Base-by-base conservation (phyloP, 768 basidiomycete genomes). In the Cubamyces lactineus region DNA sequence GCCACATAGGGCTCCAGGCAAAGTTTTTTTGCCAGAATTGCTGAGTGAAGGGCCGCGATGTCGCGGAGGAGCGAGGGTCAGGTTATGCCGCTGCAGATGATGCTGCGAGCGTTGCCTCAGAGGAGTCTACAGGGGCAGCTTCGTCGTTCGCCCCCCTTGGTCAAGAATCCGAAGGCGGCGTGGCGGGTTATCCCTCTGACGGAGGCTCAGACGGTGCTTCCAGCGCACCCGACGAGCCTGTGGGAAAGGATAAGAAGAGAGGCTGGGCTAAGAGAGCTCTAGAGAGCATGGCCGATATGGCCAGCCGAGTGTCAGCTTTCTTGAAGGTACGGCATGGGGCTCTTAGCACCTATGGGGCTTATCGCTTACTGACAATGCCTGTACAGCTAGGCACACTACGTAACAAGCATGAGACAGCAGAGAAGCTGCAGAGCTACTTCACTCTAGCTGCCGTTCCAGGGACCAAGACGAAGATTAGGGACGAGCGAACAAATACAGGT, bases 11-110 rank as follows among this genome's bases (percentile, higher is more conserved):
- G 0, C 57, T 80, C 11, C 56, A 51, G 0, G 78, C 75, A 0
- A 78, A 76, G 38, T 72, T 67, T 30, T 80, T 80, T 62, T 83
- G 82, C 57, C 72, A 75, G 4, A 64, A 61, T 0, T 83, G 82
- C 62, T 65, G 67, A 59, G 79, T 77, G 0, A 66, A 74, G 49
- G 74, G 74, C 5, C 48, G 53, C 2, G 66, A 69, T 23, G 51
- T n/a, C 12, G 42, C 41, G 3, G 53, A 23, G 38, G 43, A 49
- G 43, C 43, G 17, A 28, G 28, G 28, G 4, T 3, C 28, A 3
- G 28, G 7, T 28, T 7, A 45, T 3, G 7, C 43, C 7, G n/a
- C 8, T 28, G 39, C 23, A 24, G 56, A 59, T 38, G 50, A 28
- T 4, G 40, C 8, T 38, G 19, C 43, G n/a, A 23, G 16, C 17